Base-by-base conservation (phyloP, 257 asterid genomes). In the Solanum microdontum region DNA sequence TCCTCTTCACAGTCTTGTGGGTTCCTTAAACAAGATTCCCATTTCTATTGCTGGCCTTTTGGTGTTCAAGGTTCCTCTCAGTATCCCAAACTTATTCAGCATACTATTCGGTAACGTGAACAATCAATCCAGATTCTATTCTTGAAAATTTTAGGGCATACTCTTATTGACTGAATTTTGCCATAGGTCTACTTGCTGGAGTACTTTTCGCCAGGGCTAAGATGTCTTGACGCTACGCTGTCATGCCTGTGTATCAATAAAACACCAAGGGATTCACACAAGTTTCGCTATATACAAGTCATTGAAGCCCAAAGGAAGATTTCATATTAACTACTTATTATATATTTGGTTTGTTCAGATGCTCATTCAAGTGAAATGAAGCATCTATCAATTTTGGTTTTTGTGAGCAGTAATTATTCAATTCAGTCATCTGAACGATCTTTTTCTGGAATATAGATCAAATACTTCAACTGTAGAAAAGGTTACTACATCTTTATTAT, bases 1-100 rank as follows among this genome's bases (percentile, higher is more conserved):
- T 88, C 24, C 82, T 26, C 19, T 85, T 82, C 70, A 88, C 90
- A 92, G 94, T 85, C 89, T 92, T 55, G 94, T 90, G 26, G 94
- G 94, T 48, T 92, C 94, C 88, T 88, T 92, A 28, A 92, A 92
- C 90, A 92, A 92, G 90, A 89, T 92, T 84, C 94, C 94, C 17
- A 89, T 92, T 85, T 92, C 94, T 21, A 77, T 92, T 74, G 91
- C 91, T 32, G 94, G 94, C 23, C 58, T 92, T 69, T 2, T 90
- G 86, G 34, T 92, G 82, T 92, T 92, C 93, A 88, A 90, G 12
- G 93, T 92, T 86, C 93, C 94, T 19, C 86, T 89, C 84, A 89
- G 89, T 87, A n/a, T 88, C 37, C 89, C 94, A 83, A 92, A 88
- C 88, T 64, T 88, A 84, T 90, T 89, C 91, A 92, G 94, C 83